Evolutionary conservation across 2,329 filamentous ascomycete species (phyloP), one percentile per base, ranked within the genome.

Genomic region (Eurotiales sp.): DNA sequence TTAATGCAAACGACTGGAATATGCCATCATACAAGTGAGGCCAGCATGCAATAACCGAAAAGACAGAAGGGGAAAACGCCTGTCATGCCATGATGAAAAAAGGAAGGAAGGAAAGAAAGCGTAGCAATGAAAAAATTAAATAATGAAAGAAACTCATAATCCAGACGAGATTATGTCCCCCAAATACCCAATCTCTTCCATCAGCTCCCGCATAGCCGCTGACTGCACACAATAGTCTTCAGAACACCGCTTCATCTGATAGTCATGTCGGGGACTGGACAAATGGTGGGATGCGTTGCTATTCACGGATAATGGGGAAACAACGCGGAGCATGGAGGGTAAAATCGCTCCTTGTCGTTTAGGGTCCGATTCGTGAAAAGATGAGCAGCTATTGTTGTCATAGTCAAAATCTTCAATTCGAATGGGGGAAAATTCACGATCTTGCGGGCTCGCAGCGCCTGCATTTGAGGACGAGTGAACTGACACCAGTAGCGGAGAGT

Each of bases 131-230:
- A 37, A 37, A 27, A 47, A 6, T 6, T 10, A 42, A 42, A 39
- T 25, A 12, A 14, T n/a, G 22, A 32, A 36, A 10, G 21, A 14
- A 41, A 27, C 34, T 51, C 41, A 54, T 39, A 54, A 34, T 62
- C 66, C 52, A n/a, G 62, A 63, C 50, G 69, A 65, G 29, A 79
- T 78, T 53, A 76, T 67, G 48, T 70, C 68, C 21, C 74, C 73
- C 36, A 80, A 62, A 59, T 80, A 79, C 50, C 75, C 74, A 61
- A 79, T 63, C 55, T 80, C 77, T 55, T 74, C 72, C 59, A 79
- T 68, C 52, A 79, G 62, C 56, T 77, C 71, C 55, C 74, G 70
- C 65, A 79, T 73, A 15, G 68, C 69, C 10, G 43, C 32, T 27
- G 48, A 54, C 37, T 54, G 47, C 23, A 44, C 29, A 10, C 30